Conservation (phyloP, 2,329 filamentous ascomycete species). For the Xylogone sp. region DNA sequence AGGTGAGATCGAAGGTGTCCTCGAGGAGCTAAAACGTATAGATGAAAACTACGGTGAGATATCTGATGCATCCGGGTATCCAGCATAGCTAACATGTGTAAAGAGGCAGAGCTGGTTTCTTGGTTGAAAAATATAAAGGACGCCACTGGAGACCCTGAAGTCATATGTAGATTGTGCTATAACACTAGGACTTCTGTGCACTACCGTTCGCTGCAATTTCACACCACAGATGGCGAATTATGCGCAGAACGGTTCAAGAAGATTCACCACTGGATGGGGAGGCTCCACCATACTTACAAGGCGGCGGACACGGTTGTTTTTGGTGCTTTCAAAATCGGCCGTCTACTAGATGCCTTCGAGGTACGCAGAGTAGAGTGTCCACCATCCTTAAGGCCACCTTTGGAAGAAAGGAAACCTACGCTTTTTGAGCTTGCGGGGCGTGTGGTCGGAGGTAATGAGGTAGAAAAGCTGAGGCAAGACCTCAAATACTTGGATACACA, state of each 20-base stretch:
- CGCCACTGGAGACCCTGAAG: too few species aligned
- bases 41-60: too few species aligned
- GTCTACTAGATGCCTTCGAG: constrained; percentile 29
- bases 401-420: background rate
- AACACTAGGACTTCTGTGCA: background rate
- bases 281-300: constrained; percentile 39
- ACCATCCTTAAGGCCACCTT: constrained; percentile 1
- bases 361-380: constrained; percentile 13
- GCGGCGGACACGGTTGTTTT: constrained; percentile 34
- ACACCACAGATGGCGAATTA: background rate
- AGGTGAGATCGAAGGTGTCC: too few species aligned
- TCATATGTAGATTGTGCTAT: constrained; percentile 4
- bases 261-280: constrained; percentile 39
- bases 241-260: constrained; percentile 18
- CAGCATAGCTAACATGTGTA: too few species aligned
- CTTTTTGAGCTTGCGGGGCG: constrained; percentile 1
- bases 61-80: too few species aligned
- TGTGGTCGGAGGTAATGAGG: background rate
- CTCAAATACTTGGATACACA: constrained; percentile 2
- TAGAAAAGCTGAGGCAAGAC: background rate
- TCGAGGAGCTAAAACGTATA: too few species aligned
- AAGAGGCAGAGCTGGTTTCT: too few species aligned
- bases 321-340: constrained; percentile 25
- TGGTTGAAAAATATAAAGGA: too few species aligned
- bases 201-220: background rate